Percentiles rank a stretch among this genome's conserved stretches.
Conservation (phyloP, 176 grass and related monocot genomes). For the Triticum dicoccoides region DNA sequence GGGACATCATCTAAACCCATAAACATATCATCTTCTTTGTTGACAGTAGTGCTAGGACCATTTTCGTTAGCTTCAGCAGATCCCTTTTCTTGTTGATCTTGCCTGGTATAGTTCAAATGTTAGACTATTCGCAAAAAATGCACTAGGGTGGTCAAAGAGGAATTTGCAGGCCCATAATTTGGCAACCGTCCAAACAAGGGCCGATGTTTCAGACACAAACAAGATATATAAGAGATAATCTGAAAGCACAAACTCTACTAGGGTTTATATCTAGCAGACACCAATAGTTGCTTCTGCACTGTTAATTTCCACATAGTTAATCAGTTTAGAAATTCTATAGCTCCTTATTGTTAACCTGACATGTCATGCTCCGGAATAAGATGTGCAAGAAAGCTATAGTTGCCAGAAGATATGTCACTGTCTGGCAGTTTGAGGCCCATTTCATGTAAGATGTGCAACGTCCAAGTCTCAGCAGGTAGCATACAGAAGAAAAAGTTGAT, state of each 20-base stretch:
- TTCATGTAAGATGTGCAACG: background rate
- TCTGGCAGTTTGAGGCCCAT: slow-evolving; percentile 16
- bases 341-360: background rate
- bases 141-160: background rate
- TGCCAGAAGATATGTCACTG: background rate
- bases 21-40: slow-evolving; percentile 72
- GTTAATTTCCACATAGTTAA: background rate
- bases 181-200: background rate
- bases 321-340: background rate
- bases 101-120: slow-evolving; percentile 43
- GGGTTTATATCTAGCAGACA: background rate
- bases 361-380: background rate
- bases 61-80: slow-evolving; percentile 52
- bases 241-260: background rate
- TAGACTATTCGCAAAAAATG: slow-evolving; percentile 30
- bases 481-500: background rate
- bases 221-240: background rate
- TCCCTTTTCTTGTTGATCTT: slow-evolving; percentile 72
- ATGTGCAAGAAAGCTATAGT: background rate
- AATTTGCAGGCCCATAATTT: background rate
- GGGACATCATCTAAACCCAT: slow-evolving; percentile 86
- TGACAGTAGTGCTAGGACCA: slow-evolving; percentile 32
- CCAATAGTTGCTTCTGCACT: background rate
- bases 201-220: background rate
- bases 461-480: background rate